Conservation (phyloP, 176 grass and related monocot genomes). For the Stipa capillata region DNA sequence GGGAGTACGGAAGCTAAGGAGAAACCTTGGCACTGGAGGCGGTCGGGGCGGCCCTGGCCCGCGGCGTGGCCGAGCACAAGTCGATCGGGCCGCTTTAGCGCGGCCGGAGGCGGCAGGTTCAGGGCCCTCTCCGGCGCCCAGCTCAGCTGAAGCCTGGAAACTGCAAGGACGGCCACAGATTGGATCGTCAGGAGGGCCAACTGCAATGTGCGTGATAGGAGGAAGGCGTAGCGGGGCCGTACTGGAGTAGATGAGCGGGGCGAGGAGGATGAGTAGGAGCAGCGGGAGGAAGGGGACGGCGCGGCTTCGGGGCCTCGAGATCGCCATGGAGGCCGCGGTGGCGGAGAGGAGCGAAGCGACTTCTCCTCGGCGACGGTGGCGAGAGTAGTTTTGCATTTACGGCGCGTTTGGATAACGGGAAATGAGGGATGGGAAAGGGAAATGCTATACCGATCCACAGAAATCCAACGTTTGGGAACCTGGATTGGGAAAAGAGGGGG, state of each 20-base stretch:
- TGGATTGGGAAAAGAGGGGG: no score
- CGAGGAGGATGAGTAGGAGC: constrained; percentile 40
- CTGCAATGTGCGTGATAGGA: background rate
- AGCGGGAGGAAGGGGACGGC: constrained; percentile 22
- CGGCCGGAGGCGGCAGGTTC: background rate
- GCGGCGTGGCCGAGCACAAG: constrained; percentile 55
- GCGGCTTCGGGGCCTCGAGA: constrained; percentile 17
- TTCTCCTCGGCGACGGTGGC: background rate
- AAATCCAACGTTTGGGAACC: no score
- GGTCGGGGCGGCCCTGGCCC: constrained; percentile 52
- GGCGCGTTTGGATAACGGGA: no score
- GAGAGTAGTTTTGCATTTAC: background rate
- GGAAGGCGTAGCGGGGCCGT: background rate
- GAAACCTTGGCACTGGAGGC: constrained; percentile 69
- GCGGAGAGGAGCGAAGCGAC: background rate
- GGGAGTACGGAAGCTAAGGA: background rate
- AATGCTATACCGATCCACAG: no score
- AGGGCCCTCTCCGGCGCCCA: constrained; percentile 21
- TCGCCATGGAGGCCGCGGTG: constrained; percentile 35
- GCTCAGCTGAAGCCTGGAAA: constrained; percentile 42
- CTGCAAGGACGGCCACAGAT: constrained; percentile 26
- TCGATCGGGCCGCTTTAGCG: constrained; percentile 23
- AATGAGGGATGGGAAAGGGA: no score
- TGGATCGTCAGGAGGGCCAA: constrained; percentile 1
- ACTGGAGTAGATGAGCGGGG: constrained; percentile 59